Conservation (phyloP, 2,329 filamentous ascomycete species). For the Verticillium alfalfae region DNA sequence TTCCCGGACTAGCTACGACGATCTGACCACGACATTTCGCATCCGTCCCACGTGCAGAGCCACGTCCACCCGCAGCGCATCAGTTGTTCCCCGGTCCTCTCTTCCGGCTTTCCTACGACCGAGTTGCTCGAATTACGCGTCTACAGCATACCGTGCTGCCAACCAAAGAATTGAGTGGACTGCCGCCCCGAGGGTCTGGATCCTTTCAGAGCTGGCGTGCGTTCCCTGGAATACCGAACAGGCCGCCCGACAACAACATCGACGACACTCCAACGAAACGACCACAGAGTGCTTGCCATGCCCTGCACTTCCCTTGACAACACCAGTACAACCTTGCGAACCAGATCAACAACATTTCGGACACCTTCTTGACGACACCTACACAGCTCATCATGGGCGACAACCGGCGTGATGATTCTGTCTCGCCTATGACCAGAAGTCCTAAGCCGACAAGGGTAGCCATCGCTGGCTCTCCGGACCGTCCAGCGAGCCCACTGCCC, state of each 20-base stretch:
- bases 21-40: not conserved
- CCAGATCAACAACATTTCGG: not conserved
- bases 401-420: constrained; percentile 14
- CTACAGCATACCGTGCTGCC: not conserved
- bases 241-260: not conserved
- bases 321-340: not conserved
- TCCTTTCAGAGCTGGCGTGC: not conserved
- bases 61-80: not conserved
- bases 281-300: not conserved
- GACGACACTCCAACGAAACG: not conserved
- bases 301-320: not conserved
- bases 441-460: constrained; percentile 5
- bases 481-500: constrained; percentile 4
- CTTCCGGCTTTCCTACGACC: not conserved
- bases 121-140: not conserved
- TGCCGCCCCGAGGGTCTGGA: not conserved
- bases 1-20: not conserved
- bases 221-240: not conserved
- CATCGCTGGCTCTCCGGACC: constrained; percentile 4
- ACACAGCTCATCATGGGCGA: constrained; percentile 8
- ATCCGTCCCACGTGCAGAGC: not conserved
- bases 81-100: not conserved
- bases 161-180: too few relatives aligned
- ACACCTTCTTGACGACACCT: not conserved
- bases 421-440: constrained; percentile 16